Conservation (phyloP, 176 grass and related monocot genomes). For the Ensete glaucum region DNA sequence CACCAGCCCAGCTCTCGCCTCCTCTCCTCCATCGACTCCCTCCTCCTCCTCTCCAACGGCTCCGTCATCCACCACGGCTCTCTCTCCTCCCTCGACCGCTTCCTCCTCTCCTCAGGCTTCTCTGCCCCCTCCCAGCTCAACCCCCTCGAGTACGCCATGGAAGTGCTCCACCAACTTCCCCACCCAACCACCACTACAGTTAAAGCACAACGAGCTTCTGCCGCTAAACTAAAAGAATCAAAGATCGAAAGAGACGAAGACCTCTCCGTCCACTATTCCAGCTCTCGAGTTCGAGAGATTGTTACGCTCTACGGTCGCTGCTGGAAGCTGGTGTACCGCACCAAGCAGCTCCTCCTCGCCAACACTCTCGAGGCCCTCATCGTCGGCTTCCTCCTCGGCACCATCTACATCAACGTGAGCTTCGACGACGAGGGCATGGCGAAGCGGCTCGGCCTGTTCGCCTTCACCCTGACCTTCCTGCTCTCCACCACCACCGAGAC, state of each 20-base stretch:
- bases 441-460: slow-evolving; percentile 87
- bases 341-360: slow-evolving; percentile 77
- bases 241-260: slow-evolving; percentile 9
- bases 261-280: slow-evolving; percentile 18
- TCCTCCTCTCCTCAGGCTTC: slow-evolving; percentile 51
- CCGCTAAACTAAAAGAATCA: not conserved
- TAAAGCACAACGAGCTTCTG: slow-evolving; percentile 2
- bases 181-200: slow-evolving; percentile 21
- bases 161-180: slow-evolving; percentile 67
- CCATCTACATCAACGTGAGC: slow-evolving; percentile 71
- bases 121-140: slow-evolving; percentile 66
- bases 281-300: slow-evolving; percentile 51
- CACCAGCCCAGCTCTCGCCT: slow-evolving; percentile 88
- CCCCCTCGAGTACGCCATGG: slow-evolving; percentile 83
- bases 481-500: slow-evolving; percentile 86
- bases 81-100: slow-evolving; percentile 51
- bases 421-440: slow-evolving; percentile 48
- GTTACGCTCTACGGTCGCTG: slow-evolving; percentile 48
- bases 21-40: slow-evolving; percentile 70
- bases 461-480: slow-evolving; percentile 93
- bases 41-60: slow-evolving; percentile 82
- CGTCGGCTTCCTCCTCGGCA: slow-evolving; percentile 73
- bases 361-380: slow-evolving; percentile 63
- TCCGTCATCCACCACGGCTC: slow-evolving; percentile 75
- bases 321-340: slow-evolving; percentile 85